Conservation (phyloP, 140 eudicot genomes). For the Stevia rebaudiana region DNA sequence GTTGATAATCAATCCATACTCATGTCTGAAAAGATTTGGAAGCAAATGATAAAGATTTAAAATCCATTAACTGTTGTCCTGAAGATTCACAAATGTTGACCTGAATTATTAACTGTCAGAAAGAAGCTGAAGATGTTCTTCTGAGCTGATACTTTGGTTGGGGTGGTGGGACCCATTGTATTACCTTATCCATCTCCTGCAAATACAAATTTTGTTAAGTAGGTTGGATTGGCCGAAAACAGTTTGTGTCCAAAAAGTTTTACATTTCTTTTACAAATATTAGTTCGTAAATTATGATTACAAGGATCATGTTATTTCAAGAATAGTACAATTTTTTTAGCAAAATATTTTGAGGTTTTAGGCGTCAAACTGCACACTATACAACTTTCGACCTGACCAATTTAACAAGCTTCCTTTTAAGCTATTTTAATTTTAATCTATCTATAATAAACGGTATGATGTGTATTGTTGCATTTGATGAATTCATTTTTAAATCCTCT, state of each 20-base stretch:
- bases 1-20: neutral
- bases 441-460: neutral
- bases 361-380: neutral
- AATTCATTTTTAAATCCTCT: too few species aligned
- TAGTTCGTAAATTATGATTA: neutral
- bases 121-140: slow-evolving; percentile 51
- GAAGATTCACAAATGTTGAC: neutral
- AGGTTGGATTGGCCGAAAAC: neutral
- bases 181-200: slow-evolving; percentile 48
- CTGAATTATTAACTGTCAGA: slow-evolving; percentile 12
- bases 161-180: slow-evolving; percentile 27
- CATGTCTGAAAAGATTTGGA: neutral
- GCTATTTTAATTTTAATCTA: neutral
- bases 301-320: neutral
- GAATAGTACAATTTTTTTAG: neutral
- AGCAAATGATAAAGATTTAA: too few species aligned
- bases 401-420: neutral
- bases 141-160: slow-evolving; percentile 62
- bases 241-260: neutral
- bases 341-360: neutral
- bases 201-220: slow-evolving; percentile 5
- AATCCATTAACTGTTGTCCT: neutral
- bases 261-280: neutral
- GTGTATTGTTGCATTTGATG: too few species aligned
- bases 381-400: neutral